Base-by-base conservation (phyloP, 805 yeast genomes). In the Wickerhamiella azymoides region DNA sequence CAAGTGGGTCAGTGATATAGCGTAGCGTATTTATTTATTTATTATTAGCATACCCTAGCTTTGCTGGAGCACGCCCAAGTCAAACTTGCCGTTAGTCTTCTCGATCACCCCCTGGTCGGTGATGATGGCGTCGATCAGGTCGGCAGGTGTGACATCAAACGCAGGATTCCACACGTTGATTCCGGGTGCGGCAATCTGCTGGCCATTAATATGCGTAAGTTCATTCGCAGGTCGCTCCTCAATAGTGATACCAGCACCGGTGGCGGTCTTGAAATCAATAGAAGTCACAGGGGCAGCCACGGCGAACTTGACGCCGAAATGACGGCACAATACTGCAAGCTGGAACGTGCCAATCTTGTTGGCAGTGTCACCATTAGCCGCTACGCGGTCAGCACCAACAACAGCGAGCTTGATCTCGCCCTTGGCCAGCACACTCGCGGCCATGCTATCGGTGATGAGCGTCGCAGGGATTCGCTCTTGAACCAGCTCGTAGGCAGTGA, bases 261-360 rank as follows among this genome's bases (percentile, higher is more conserved):
- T 60, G 10, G 64, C 56, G 1, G 85, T 81, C 8, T 67, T 63
- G 49, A 71, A 63, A 61, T 89, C 98, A 52, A 89, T 78, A 0
- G 97, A 85, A 1, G 96, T 86, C 39, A 75, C 82, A 43, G 97
- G 97, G 1, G 96, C 97, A 25, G 96, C 97, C 9, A 92, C 95
- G 39, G 84, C 77, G 56, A 92, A 89, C 58, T 80, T 80, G 55
- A 88, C 77, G 6, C 75, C 79, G 46, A 72, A 72, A 44, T 74
- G 73, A 49, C 79, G 72, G 16, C 94, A 79, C 48, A 85, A 66
- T 10, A 80, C 68, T 0, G 96, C 81, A 52, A 89, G 65, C 64
- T 88, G 96, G 64, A 77, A 84, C 0, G 97, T 92, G 18, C 98
- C 98, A 43, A 89, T 89, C 65, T 89, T 89, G 65, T 89, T 89